Conservation (phyloP, 2,329 filamentous ascomycete genomes). For the Malbranchea cinnamomea region DNA sequence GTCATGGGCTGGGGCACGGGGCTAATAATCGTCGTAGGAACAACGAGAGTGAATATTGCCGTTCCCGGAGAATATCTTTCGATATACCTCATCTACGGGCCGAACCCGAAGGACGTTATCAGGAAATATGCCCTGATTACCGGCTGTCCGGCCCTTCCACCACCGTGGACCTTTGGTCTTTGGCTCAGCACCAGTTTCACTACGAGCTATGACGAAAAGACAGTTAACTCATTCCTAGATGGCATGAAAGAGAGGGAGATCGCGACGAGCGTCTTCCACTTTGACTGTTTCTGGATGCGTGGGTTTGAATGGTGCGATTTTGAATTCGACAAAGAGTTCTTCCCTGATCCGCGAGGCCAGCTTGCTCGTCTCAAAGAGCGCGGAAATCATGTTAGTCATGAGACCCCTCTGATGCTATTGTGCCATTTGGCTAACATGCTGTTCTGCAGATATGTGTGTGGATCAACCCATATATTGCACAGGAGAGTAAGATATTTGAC, state of each 20-base stretch:
- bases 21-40: no score
- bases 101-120: constrained; percentile 56
- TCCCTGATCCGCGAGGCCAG: constrained; percentile 52
- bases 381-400: no score
- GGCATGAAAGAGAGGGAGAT: constrained; percentile 54
- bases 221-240: constrained; percentile 53
- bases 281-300: constrained; percentile 68
- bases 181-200: constrained; percentile 63
- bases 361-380: constrained; percentile 49
- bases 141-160: constrained; percentile 48
- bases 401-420: no score
- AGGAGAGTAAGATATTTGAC: constrained; percentile 51
- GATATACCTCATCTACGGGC: constrained; percentile 60
- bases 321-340: constrained; percentile 54
- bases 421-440: no score
- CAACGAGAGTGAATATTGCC: constrained; percentile 53
- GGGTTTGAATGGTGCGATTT: constrained; percentile 66
- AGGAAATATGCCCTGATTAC: constrained; percentile 52
- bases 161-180: constrained; percentile 60
- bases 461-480: constrained; percentile 62
- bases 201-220: constrained; percentile 55
- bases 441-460: constrained; percentile 57
- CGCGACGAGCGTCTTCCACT: constrained; percentile 58
- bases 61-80: constrained; percentile 55
- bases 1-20: no score